These are phyloP conservation scores for Monosporozyma unispora DNA, from an alignment of 805 yeast species.

Conservation along the genomic window DNA sequence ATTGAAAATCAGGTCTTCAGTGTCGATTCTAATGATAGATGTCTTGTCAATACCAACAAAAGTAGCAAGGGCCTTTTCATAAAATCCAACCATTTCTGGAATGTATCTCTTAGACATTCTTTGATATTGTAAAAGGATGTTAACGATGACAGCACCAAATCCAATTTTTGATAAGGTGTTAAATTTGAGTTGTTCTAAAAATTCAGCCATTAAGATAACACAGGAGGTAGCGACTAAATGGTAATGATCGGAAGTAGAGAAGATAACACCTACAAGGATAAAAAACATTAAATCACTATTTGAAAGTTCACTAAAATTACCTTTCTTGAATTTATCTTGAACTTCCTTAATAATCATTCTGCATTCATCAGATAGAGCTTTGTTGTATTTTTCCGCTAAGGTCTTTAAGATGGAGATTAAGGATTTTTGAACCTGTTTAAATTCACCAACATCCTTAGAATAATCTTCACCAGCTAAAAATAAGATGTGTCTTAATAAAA, in stretches of 20 bases:
- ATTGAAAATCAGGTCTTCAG: constrained; percentile 14
- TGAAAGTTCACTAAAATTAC: constrained; percentile 33
- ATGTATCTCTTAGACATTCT: constrained; percentile 66
- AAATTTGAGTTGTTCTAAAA: constrained; percentile 45
- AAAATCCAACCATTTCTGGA: constrained; percentile 66
- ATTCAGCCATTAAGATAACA: constrained; percentile 60
- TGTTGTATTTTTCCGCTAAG: constrained; percentile 58
- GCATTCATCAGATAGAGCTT: constrained; percentile 50
- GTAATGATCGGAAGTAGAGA: constrained; percentile 92
- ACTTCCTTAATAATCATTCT: constrained; percentile 48
- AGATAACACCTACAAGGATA: constrained; percentile 62
- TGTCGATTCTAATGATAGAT: constrained; percentile 17
- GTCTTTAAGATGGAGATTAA: constrained; percentile 42
- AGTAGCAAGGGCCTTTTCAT: constrained; percentile 42
- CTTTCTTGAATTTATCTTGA: constrained; percentile 41
- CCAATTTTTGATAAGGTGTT: constrained; percentile 36
- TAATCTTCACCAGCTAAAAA: constrained; percentile 36
- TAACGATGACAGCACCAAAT: constrained; percentile 59
- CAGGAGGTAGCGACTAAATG: constrained; percentile 88
- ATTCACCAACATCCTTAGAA: constrained; percentile 27
- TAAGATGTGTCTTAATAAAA: constrained; percentile 55
- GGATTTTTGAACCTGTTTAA: constrained; percentile 34
- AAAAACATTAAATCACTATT: constrained; percentile 54
- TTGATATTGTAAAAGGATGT: constrained; percentile 62
- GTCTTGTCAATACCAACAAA: constrained; percentile 23